Percentiles rank a stretch among this genome's conserved stretches.
phyloP scores from a whole-genome alignment of 2,329 filamentous ascomycete genomes.

The Cladosporium sp. region DNA sequence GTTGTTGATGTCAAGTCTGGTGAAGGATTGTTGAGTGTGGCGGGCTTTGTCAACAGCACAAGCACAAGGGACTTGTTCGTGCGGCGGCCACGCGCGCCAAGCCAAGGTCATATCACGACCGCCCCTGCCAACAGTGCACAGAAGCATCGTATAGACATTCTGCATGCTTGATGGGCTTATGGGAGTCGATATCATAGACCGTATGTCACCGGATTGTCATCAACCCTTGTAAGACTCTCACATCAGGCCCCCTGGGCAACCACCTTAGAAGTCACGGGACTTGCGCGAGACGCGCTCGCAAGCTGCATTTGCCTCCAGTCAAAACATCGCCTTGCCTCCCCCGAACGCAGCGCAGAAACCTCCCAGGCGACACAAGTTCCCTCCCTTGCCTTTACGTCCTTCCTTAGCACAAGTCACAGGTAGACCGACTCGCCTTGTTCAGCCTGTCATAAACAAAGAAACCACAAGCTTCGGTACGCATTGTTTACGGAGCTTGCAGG shows the following conservation, averaged over 20 bases:
- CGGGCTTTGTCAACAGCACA: constrained; percentile 9
- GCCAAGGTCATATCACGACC: not conserved
- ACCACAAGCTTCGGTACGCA: not conserved
- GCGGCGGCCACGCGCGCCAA: not conserved
- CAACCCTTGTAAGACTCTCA: not conserved
- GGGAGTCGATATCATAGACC: not conserved
- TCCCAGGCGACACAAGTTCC: not conserved
- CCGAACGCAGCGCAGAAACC: not conserved
- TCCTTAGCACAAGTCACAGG: not conserved
- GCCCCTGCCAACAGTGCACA: not conserved
- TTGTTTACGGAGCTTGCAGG: not conserved
- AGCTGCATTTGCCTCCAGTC: not conserved
- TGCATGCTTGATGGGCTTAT: not conserved
- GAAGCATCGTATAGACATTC: not conserved
- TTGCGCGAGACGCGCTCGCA: not conserved
- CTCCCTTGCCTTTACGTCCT: not conserved
- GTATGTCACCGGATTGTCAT: not conserved
- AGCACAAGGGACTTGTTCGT: constrained; percentile 7
- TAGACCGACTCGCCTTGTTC: not conserved
- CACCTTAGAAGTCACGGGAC: not conserved
- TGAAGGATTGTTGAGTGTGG: not conserved
- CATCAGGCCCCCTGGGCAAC: not conserved
- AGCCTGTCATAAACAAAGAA: not conserved
- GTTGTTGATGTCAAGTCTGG: not conserved
- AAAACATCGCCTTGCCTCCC: not conserved